Base-by-base conservation (phyloP, 495 filamentous ascomycete species). In the Penicillium pancosmium region DNA sequence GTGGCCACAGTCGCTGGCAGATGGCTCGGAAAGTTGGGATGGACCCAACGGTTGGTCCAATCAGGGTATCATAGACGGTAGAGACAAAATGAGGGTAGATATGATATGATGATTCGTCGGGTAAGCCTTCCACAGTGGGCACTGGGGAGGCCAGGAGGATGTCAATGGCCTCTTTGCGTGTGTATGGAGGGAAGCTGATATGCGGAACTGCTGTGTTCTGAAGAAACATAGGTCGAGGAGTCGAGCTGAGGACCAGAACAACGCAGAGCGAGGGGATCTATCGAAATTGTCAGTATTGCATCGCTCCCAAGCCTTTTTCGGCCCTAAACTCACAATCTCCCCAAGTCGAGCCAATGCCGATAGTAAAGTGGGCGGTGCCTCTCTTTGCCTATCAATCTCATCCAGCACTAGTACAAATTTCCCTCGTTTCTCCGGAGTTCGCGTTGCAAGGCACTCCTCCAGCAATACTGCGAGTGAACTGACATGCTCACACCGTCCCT, bases 351-450 rank as follows among this genome's bases (percentile, higher is more conserved):
- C 89, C 40, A 96, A 71, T 8, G 89, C 91, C n/a, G 92, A 85
- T n/a, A 97, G 73, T 1, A 97, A 72, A 0, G 91, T 97, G 11
- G 84, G 83, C 3, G 88, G 82, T 9, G 88, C 84, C 57, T 98
- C 95, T 64, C 91, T 77, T 73, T 95, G 92, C 47, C 79, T 83
- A 69, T 98, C 94, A 55, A 97, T 90, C n/a, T 86, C 90, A 74
- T 98, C 95, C 57, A 97, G 84, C 31, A 95, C 91, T 36, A 97
- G 71, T 25, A 93, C 86, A 69, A 96, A 92, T 65, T 84, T 85
- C 35, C 74, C 66, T 6, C 36, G 35, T 71, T 75, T 55, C n/a
- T 61, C 47, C 12, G 35, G 52, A 10, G 63, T 27, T 36, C 58
- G 57, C 15, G 73, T 56, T 27, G 68, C 69, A 68, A 79, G 52